Percentiles rank a stretch among this genome's conserved stretches.
Evolutionary conservation across 1,139 yeast species (phyloP).

Genomic region (Hemisphaericaspora xylofermentans): DNA sequence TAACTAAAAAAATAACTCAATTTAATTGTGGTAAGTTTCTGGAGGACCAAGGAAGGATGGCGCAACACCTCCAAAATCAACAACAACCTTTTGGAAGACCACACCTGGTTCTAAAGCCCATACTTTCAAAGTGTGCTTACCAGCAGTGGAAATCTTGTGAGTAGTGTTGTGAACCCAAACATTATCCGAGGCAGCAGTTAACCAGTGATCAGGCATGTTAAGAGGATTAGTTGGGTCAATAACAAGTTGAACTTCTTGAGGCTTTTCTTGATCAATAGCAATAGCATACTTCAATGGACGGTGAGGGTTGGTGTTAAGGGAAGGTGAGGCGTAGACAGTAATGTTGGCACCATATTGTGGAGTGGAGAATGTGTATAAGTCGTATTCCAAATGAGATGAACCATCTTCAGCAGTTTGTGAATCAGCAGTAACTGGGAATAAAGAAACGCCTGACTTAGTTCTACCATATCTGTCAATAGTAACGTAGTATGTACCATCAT

Average conservation of each 20-base stretch:
- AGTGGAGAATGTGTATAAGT: constrained; percentile 15
- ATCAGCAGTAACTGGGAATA: constrained; percentile 17
- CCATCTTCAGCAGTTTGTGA: constrained; percentile 14
- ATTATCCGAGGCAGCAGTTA: constrained; percentile 16
- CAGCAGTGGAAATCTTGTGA: constrained; percentile 13
- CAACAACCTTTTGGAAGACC: constrained; percentile 14
- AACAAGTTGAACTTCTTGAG: constrained; percentile 15
- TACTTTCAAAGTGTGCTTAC: constrained; percentile 15
- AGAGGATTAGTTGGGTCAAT: constrained; percentile 14
- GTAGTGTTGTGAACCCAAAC: constrained; percentile 16
- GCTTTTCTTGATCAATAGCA: constrained; percentile 17
- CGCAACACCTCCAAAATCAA: constrained; percentile 18
- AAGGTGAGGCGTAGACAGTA: constrained; percentile 16
- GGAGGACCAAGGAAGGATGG: constrained; percentile 18
- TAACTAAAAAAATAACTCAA: not conserved
- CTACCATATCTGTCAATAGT: constrained; percentile 15
- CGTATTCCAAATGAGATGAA: constrained; percentile 17
- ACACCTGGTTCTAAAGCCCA: constrained; percentile 17
- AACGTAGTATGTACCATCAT: constrained; percentile 12
- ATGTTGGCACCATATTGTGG: constrained; percentile 16
- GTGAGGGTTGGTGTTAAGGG: constrained; percentile 15
- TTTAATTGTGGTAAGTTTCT: constrained; percentile 12
- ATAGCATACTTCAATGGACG: constrained; percentile 18
- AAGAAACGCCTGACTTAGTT: constrained; percentile 16
- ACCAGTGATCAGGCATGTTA: constrained; percentile 17